phyloP scores from a whole-genome alignment of 1,284 basidiomycete species.

The Crocinoboletus sp. region DNA sequence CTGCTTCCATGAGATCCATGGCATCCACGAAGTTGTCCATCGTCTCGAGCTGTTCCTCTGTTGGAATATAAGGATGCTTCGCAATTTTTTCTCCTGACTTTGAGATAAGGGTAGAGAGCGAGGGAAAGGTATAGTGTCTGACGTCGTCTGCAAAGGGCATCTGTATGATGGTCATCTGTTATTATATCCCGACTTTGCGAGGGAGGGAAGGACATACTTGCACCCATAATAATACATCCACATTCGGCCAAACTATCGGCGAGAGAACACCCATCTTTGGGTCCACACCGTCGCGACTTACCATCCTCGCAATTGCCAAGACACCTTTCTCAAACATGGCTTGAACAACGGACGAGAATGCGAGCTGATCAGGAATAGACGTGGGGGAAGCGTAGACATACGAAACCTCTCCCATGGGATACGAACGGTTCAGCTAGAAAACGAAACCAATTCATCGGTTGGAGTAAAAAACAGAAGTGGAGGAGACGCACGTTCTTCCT shows the following conservation, averaged over 20 bases:
- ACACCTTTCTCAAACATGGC: conserved; percentile 69
- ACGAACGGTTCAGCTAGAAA: conserved; percentile 71
- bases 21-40: conserved; percentile 87
- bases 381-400: conserved; percentile 81
- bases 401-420: conserved; percentile 81
- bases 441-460: background rate
- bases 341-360: conserved; percentile 81
- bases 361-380: conserved; percentile 71
- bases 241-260: conserved; percentile 57
- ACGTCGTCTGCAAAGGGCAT: conserved; percentile 96
- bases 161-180: conserved; percentile 35
- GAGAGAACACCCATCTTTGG: conserved; percentile 81
- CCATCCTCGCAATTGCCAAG: conserved; percentile 80
- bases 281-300: conserved; percentile 66
- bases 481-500: conserved; percentile 49
- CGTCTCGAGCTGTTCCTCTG: conserved; percentile 65
- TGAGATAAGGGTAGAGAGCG: conserved; percentile 70
- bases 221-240: conserved; percentile 81
- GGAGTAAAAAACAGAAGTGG: background rate
- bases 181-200: background rate
- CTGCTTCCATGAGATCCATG: conserved; percentile 81
- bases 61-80: conserved; percentile 83
- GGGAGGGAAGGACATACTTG: conserved; percentile 47
- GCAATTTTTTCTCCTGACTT: conserved; percentile 71
- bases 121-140: conserved; percentile 82